Base-by-base conservation (phyloP, 2,329 filamentous ascomycete species). In the Fusarium xyrophilum region DNA sequence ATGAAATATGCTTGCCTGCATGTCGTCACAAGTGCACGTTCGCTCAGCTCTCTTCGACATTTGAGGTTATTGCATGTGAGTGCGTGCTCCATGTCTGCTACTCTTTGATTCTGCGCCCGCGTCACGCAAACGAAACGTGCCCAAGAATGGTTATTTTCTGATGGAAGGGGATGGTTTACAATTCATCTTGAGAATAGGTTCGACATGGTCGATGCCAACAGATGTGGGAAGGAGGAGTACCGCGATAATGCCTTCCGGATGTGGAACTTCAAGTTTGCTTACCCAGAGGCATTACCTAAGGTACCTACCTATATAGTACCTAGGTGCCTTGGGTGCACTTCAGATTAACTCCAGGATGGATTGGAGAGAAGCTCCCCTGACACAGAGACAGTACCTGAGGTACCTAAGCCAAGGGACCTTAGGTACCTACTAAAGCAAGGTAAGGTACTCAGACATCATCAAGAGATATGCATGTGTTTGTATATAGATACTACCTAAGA, bases 11-110 rank as follows among this genome's bases (percentile, higher is more conserved):
- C 72, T 30, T 52, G 92, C 93, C 91, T 93, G 87, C 94, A 98
- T 17, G 92, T 96, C 7, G 94, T 97, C 35, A 97, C 93, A 2
- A 97, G 85, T 14, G 93, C 94, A 66, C 86, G 84, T 40, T 91
- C 88, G 35, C 82, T 84, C 35, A 97, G 84, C 68, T 89, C 86
- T 40, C 82, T 82, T 47, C 92, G 87, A 74, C 95, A 97, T 65
- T 89, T 91, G 36, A 94, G 83, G 30, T 88, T 86, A 76, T 97
- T 97, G 82, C 95, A 97, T 36, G 88, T 86, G 27, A 97, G 81
- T 25, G 84, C 81, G 62, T 90, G 87, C 60, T 97, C 92, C 91
- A 96, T 96, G 35, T 21, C 40, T 27, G 17, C 33, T 33, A 17
- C 17, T 25, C 30, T 33, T 23, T 35, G 12, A 35, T 25, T 25